Percentiles rank a stretch among this genome's conserved stretches.
Evolutionary conservation across 176 grass and related monocot genomes (phyloP).

Genomic region (Bolboschoenus planiculmis): DNA sequence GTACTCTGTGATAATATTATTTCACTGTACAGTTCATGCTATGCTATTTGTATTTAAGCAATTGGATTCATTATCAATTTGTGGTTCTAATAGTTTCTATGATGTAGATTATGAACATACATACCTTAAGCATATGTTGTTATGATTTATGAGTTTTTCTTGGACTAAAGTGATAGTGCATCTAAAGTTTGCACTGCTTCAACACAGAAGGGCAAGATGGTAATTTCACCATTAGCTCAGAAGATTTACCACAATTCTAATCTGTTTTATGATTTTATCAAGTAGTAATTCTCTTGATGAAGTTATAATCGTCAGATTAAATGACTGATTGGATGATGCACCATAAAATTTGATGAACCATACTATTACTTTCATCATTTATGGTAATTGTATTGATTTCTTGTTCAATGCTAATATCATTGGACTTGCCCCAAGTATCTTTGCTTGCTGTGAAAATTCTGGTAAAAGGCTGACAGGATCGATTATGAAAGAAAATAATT

Average conservation of each 20-base stretch:
- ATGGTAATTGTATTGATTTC: neutral
- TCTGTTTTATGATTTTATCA: neutral
- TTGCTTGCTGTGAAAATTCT: neutral
- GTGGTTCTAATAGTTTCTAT: neutral
- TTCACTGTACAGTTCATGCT: neutral
- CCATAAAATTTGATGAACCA: neutral
- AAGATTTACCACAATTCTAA: neutral
- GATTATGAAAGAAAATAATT: neutral
- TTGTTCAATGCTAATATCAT: neutral
- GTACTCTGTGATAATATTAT: neutral
- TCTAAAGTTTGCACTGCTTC: neutral
- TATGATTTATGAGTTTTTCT: neutral
- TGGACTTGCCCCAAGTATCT: neutral
- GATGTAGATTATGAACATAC: neutral
- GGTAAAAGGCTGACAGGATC: neutral
- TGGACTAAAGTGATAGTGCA: neutral
- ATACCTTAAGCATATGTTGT: neutral
- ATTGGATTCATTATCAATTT: neutral
- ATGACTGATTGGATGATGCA: neutral
- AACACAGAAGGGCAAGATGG: neutral
- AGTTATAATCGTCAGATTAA: neutral
- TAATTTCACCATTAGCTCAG: neutral
- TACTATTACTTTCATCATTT: neutral
- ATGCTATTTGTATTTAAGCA: neutral
- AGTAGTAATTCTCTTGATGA: neutral